Percentiles rank a stretch among this genome's conserved stretches.
phyloP scores from a whole-genome alignment of 495 filamentous ascomycete genomes.

The Penicillium parvum region DNA sequence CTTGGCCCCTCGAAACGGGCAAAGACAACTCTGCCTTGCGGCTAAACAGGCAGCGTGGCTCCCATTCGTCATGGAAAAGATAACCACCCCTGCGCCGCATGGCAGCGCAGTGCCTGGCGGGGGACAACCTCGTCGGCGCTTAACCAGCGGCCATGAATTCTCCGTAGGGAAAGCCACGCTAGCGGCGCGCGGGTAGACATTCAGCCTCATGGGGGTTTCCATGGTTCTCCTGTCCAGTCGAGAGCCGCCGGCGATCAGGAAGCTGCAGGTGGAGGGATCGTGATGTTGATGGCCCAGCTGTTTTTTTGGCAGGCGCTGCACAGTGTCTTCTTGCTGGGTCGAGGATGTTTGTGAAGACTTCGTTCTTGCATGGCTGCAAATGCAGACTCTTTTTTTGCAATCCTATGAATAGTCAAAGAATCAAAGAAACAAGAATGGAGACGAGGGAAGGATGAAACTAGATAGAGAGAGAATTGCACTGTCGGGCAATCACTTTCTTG shows the following conservation, averaged over 20 bases:
- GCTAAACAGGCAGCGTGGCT: slow-evolving; percentile 1
- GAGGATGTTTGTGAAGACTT: too few relatives aligned
- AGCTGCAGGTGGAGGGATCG: neutral
- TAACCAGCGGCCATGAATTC: slow-evolving; percentile 27
- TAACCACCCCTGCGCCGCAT: too few relatives aligned
- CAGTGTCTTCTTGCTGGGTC: too few relatives aligned
- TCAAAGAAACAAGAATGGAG: too few relatives aligned
- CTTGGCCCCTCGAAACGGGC: neutral
- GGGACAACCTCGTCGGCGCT: slow-evolving; percentile 16
- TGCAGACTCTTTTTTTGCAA: too few relatives aligned
- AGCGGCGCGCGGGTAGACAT: slow-evolving; percentile 20
- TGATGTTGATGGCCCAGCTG: neutral
- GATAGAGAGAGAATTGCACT: too few relatives aligned
- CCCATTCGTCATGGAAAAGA: neutral
- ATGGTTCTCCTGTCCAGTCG: slow-evolving; percentile 17
- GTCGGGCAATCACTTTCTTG: too few relatives aligned
- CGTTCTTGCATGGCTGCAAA: too few relatives aligned
- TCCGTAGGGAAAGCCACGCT: slow-evolving; percentile 18
- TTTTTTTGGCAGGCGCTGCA: neutral
- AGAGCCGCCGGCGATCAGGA: slow-evolving; percentile 17
- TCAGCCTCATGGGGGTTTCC: slow-evolving; percentile 22
- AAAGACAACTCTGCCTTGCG: slow-evolving; percentile 1
- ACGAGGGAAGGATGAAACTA: too few relatives aligned
- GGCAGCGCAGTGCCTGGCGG: slow-evolving; percentile 1
- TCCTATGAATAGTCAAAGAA: too few relatives aligned